Conservation (phyloP, 1,284 basidiomycete species). For the Ustilago vetiveriae region DNA sequence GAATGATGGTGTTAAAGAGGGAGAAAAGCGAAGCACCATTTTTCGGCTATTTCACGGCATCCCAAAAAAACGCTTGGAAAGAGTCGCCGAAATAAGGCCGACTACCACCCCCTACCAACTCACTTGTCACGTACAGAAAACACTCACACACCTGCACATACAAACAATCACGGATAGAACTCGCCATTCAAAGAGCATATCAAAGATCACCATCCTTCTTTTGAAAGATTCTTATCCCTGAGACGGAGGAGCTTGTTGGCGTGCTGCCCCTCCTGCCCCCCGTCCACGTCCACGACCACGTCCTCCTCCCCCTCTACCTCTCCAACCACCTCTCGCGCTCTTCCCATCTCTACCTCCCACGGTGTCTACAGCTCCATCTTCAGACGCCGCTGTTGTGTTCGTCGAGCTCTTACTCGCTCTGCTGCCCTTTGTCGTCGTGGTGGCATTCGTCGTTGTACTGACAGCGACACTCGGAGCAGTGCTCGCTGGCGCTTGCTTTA, state of each 20-base stretch:
- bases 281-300: conserved; percentile 9
- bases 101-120: no score
- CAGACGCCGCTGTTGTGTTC: not conserved
- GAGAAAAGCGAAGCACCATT: no score
- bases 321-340: conserved; percentile 7
- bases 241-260: no score
- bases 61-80: not conserved
- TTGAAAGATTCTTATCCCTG: no score
- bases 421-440: conserved; percentile 4
- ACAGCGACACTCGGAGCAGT: conserved; percentile 9
- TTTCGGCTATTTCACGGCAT: not conserved
- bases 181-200: no score
- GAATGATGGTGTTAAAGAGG: no score
- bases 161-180: no score
- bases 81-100: no score
- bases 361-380: not conserved
- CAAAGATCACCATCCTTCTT: no score
- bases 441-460: conserved; percentile 12
- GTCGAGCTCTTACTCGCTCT: not conserved
- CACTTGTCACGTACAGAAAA: no score
- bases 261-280: conserved; percentile 4
- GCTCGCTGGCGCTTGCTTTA: not conserved
- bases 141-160: no score
- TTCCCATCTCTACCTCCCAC: not conserved
- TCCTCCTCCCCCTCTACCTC: conserved; percentile 8